A percentile compares a stretch with the other conserved stretches of the same genome.
Conservation (phyloP, 345 rosid species). For the Citrus sp. region DNA sequence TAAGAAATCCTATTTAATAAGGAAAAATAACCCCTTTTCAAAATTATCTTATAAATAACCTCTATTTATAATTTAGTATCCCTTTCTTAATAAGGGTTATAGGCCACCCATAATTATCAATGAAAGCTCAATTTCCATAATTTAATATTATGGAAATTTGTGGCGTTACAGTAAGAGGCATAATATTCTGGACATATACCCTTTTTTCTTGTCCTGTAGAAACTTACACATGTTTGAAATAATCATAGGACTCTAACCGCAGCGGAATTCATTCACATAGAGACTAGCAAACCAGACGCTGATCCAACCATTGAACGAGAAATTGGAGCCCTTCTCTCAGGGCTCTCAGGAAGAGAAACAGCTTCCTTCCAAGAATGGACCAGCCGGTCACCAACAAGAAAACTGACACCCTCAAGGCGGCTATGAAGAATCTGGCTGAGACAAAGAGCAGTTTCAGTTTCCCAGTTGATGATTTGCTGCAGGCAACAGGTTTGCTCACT, state of each 20-base stretch:
- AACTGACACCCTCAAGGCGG: constrained; percentile 38
- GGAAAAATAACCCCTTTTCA: too few relatives aligned
- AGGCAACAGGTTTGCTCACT: constrained; percentile 17
- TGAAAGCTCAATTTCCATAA: too few relatives aligned
- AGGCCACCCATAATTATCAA: too few relatives aligned
- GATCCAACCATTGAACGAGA: constrained; percentile 24
- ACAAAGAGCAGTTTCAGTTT: constrained; percentile 26
- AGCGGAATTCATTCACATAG: constrained; percentile 28
- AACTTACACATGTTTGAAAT: neutral
- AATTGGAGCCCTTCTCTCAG: constrained; percentile 23
- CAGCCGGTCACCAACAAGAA: constrained; percentile 24
- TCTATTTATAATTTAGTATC: too few relatives aligned
- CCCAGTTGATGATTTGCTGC: constrained; percentile 21
- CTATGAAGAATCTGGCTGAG: constrained; percentile 33
- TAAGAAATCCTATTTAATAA: too few relatives aligned
- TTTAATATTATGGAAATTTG: too few relatives aligned
- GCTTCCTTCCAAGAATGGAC: constrained; percentile 38
- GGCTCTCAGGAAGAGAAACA: constrained; percentile 16
- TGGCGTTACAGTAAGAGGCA: too few relatives aligned
- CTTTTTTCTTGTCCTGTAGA: neutral
- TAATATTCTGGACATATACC: neutral
- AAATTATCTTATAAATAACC: too few relatives aligned
- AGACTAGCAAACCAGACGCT: constrained; percentile 2
- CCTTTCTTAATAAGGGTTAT: too few relatives aligned
- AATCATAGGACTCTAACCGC: constrained; percentile 21